Evolutionary conservation across 2,329 filamentous ascomycete genomes (phyloP).

Genomic region (Colletotrichum sp.): DNA sequence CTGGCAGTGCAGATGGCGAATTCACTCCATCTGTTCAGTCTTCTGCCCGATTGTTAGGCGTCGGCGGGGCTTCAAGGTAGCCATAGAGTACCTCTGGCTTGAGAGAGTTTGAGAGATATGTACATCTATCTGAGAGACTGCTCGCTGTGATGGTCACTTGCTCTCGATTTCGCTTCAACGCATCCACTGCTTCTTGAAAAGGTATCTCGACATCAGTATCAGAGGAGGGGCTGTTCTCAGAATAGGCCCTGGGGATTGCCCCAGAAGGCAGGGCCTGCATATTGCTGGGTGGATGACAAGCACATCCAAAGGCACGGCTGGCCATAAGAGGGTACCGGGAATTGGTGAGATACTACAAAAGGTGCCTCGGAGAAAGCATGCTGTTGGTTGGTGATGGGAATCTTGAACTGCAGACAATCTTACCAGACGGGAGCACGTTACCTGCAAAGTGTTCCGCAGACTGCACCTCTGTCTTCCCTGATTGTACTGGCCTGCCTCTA

Average conservation of each 20-base stretch:
- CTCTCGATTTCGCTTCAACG: not conserved
- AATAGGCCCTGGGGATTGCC: not conserved
- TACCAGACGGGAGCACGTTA: not conserved
- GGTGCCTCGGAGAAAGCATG: not conserved
- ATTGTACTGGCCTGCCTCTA: not conserved
- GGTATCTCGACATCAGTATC: not conserved
- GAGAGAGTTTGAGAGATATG: not conserved
- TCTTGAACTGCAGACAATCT: not conserved
- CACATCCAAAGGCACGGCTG: not conserved
- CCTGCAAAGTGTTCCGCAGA: not conserved
- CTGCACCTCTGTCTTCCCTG: not conserved
- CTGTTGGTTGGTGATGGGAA: not conserved
- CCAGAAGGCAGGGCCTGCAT: not conserved
- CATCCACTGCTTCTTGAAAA: not conserved
- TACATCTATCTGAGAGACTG: not conserved
- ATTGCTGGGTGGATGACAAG: not conserved
- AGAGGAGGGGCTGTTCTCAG: not conserved
- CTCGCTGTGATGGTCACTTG: not conserved
- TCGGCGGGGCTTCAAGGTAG: constrained; percentile 5
- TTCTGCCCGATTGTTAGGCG: constrained; percentile 1
- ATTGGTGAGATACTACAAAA: not conserved
- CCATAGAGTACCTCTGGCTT: not conserved
- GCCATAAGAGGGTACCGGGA: not conserved
- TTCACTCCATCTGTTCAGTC: not conserved
- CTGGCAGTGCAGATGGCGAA: constrained; percentile 12